Evolutionary conservation across 805 yeast genomes (phyloP).

Genomic region (Sugiyamaella boreocaroliniensis): DNA sequence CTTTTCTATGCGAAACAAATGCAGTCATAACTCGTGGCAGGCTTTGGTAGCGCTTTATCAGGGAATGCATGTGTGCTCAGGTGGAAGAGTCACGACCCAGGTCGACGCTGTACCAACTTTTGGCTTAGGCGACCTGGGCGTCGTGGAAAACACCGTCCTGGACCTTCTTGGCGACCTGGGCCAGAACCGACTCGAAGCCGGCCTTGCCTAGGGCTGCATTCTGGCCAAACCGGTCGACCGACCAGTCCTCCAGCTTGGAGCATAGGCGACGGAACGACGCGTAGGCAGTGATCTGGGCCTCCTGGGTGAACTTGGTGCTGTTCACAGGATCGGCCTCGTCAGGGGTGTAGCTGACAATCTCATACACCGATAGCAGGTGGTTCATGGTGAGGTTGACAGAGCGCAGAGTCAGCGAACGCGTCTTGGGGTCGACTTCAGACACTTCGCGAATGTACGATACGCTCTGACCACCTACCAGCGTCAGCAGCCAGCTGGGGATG

Average conservation of each 20-base stretch:
- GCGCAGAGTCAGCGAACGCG: conserved; percentile 63
- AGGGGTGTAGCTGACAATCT: conserved; percentile 77
- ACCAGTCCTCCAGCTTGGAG: conserved; percentile 86
- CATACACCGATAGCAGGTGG: conserved; percentile 69
- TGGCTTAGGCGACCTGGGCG: background rate
- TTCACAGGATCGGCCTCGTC: conserved; percentile 44
- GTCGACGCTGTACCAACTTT: too few relatives aligned
- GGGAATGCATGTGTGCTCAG: too few relatives aligned
- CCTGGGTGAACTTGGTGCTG: conserved; percentile 65
- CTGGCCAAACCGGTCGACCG: conserved; percentile 78
- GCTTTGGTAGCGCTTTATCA: background rate
- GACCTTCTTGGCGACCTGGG: conserved; percentile 26
- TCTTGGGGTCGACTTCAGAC: conserved; percentile 67
- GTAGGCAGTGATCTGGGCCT: conserved; percentile 84
- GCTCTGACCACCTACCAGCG: conserved; percentile 64
- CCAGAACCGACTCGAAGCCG: conserved; percentile 80
- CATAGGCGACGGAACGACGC: conserved; percentile 64
- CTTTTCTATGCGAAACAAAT: background rate
- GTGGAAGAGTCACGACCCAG: too few relatives aligned
- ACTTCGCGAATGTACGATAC: conserved; percentile 82
- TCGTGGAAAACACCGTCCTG: conserved; percentile 23
- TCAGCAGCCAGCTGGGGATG: conserved; percentile 72
- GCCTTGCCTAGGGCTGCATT: conserved; percentile 75
- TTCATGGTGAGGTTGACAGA: conserved; percentile 83
- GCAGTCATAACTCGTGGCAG: background rate